Evolutionary conservation across 2,329 filamentous ascomycete genomes (phyloP).

Genomic region (Trichoderma afroharzianum): DNA sequence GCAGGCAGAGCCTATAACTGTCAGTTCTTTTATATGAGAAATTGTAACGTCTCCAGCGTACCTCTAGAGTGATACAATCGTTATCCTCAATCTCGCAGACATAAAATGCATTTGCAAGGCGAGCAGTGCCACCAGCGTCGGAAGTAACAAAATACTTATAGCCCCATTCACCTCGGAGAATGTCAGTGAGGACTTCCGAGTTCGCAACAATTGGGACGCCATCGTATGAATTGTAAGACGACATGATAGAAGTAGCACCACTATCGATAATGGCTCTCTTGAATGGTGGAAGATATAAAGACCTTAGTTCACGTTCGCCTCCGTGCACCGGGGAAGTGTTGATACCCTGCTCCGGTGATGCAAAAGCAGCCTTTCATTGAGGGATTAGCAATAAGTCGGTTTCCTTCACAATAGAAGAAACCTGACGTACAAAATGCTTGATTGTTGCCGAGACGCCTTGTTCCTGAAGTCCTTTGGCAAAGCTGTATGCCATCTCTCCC

Average conservation of each 20-base stretch:
- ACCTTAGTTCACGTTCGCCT: not conserved
- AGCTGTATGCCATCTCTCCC: slow-evolving; percentile 7
- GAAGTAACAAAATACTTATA: slow-evolving; percentile 1
- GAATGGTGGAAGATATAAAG: not conserved
- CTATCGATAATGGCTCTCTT: slow-evolving; percentile 8
- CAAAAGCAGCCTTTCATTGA: not conserved
- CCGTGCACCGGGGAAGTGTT: slow-evolving; percentile 3
- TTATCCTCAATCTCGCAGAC: not conserved
- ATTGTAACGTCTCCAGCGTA: not conserved
- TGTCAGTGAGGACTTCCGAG: not conserved
- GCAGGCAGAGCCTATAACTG: not conserved
- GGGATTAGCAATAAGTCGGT: not conserved
- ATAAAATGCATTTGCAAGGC: slow-evolving; percentile 1
- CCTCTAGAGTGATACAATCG: slow-evolving; percentile 6
- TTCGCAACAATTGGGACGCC: not conserved
- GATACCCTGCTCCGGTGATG: not conserved
- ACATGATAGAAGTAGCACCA: slow-evolving; percentile 7
- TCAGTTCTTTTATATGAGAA: not conserved
- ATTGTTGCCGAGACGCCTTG: not conserved
- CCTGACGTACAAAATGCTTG: not conserved
- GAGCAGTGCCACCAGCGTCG: slow-evolving; percentile 5
- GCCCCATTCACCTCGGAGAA: not conserved
- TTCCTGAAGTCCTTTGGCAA: slow-evolving; percentile 2
- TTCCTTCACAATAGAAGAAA: not conserved
- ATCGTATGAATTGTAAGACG: slow-evolving; percentile 8